Conservation (phyloP, 345 rosid species). For the Populus alba region DNA sequence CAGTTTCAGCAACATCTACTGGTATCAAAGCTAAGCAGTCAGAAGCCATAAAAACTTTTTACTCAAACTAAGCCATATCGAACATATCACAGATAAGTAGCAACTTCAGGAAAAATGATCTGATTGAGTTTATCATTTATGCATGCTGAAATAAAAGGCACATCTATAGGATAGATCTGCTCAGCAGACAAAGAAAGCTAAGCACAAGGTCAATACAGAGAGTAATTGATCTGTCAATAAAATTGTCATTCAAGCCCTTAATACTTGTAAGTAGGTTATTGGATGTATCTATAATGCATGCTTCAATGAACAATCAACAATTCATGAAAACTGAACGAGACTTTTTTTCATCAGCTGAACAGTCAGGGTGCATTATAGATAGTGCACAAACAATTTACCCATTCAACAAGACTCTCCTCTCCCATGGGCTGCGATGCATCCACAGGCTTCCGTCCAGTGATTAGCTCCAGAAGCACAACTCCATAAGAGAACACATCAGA, state of each 20-base stretch:
- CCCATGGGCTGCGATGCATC: slow-evolving; percentile 83
- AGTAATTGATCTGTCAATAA: not conserved
- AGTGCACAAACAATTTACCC: slow-evolving; percentile 47
- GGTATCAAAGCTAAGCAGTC: not conserved
- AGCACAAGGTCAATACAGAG: not conserved
- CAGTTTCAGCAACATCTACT: not conserved
- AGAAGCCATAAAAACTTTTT: not conserved
- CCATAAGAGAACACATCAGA: slow-evolving; percentile 94
- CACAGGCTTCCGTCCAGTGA: slow-evolving; percentile 96
- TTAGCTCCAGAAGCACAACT: slow-evolving; percentile 88
- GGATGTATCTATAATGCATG: not conserved
- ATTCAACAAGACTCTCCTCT: slow-evolving; percentile 95
- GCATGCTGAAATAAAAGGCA: not conserved
- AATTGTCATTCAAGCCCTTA: not conserved
- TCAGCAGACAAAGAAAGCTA: not conserved
- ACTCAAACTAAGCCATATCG: not conserved
- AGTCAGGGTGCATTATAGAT: not conserved
- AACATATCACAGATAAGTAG: not conserved
- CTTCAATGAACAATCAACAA: not conserved
- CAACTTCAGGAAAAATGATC: not conserved
- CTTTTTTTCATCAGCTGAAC: not conserved
- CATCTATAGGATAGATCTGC: not conserved
- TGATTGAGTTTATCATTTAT: slow-evolving; percentile 4
- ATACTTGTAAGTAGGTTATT: not conserved
- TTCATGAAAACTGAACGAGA: not conserved